Evolutionary conservation across 2,329 filamentous ascomycete species (phyloP), one percentile per base, ranked within the genome.

Genomic region (Colletotrichum magnum): DNA sequence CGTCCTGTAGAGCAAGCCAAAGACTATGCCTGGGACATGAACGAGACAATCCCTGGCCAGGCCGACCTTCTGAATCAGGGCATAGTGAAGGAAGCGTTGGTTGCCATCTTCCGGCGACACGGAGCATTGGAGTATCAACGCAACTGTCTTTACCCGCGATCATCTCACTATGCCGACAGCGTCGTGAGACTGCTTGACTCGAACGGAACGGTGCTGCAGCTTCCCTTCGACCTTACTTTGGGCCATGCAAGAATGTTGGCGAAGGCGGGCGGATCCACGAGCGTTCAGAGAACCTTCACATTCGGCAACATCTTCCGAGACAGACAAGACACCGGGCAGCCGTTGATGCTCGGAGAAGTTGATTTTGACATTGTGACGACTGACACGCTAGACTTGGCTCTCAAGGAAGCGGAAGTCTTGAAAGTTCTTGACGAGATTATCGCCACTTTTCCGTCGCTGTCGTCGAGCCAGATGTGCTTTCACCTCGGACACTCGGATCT

Each of bases 361-460:
- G 95, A 98, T 78, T 99, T 98, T 78, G 96, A 99, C 80, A 94
- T 99, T 69, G 88, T 97, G n/a, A 95, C 94, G 0, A 88, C 89
- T 52, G 91, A 95, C 73, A 92, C 92, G 1, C 81, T 94, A 5
- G 94, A 98, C 75, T 84, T 97, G 53, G 92, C 94, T 1, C 80
- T 98, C 64, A 97, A 97, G 75, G 96, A 99, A 79, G 95, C 95
- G 0, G 95, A 98, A 79, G 92, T 94, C 0, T 89, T 99, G 73
- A 98, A 98, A 75, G 95, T 98, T 2, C 83, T 98, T 24, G 96
- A 99, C 77, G 96, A 99, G 77, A 92, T 98, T 48, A 88, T 97
- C 16, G 87, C 90, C 57, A 88, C 92, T 5, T 95, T 98, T 72
- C 95, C 95, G 0, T 90, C 91, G 2, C 84, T 97, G 13, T 87